Percentiles rank a stretch among this genome's conserved stretches.
phyloP scores from a whole-genome alignment of 345 rosid genomes.

The Eucalyptus curtisii region DNA sequence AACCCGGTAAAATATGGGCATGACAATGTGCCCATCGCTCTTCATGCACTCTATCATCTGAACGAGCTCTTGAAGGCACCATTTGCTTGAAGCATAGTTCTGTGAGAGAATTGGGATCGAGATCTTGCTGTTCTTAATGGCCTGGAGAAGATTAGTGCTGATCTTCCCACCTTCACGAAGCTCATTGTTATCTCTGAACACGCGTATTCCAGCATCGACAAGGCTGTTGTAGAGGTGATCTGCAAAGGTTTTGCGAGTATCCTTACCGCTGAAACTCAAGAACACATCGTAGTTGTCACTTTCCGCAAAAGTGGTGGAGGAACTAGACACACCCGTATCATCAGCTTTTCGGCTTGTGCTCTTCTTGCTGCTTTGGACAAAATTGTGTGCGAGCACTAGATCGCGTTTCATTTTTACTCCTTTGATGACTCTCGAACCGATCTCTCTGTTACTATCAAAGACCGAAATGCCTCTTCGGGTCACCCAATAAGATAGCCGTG shows the following conservation, averaged over 20 bases:
- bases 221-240: neutral
- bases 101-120: neutral
- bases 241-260: neutral
- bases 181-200: no score
- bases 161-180: no score
- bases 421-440: neutral
- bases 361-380: neutral
- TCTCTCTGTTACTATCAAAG: neutral
- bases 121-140: no score
- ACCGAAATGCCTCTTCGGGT: neutral
- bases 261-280: neutral
- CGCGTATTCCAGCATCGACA: neutral
- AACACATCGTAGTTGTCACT: neutral
- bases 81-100: neutral
- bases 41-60: neutral
- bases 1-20: neutral
- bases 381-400: neutral
- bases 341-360: accelerated
- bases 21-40: neutral
- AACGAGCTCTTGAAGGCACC: neutral
- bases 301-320: accelerated
- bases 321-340: neutral
- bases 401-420: neutral
- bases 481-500: no score
- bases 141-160: no score